Conservation (phyloP, 495 filamentous ascomycete genomes). For the Daldinia childiae region DNA sequence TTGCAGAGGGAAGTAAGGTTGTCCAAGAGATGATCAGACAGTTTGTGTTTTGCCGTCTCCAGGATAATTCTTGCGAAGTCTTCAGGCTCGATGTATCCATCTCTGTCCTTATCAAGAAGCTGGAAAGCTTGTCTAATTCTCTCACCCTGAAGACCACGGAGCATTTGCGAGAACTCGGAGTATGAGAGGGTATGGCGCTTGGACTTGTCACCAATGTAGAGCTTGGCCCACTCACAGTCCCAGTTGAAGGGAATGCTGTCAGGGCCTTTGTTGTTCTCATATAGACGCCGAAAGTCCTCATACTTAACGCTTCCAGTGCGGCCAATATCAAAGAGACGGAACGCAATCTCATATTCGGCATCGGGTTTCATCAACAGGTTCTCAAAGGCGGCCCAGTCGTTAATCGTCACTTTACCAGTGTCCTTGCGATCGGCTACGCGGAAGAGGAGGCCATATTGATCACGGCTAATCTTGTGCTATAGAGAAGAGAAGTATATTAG, state of each 20-base stretch:
- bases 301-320: conserved; percentile 85
- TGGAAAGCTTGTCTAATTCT: conserved; percentile 94
- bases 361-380: conserved; percentile 94
- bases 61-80: conserved; percentile 96
- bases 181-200: conserved; percentile 91
- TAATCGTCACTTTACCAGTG: conserved; percentile 74
- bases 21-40: conserved; percentile 94
- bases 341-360: conserved; percentile 98
- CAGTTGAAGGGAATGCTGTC: conserved; percentile 93
- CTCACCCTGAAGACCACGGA: conserved; percentile 94
- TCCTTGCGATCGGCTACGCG: conserved; percentile 81
- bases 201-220: conserved; percentile 88
- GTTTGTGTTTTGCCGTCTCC: conserved; percentile 93
- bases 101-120: conserved; percentile 87
- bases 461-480: conserved; percentile 95
- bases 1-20: conserved; percentile 95
- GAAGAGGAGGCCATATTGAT: conserved; percentile 94
- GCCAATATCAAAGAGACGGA: conserved; percentile 90
- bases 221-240: conserved; percentile 95
- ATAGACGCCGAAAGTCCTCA: conserved; percentile 81
- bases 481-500: conserved; percentile 29
- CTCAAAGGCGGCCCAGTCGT: conserved; percentile 92
- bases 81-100: conserved; percentile 96
- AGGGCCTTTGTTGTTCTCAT: conserved; percentile 81
- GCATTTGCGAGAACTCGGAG: conserved; percentile 97